Percentiles rank a stretch among this genome's conserved stretches.
Evolutionary conservation across 345 rosid genomes (phyloP).

Genomic region (Combretum micranthum): DNA sequence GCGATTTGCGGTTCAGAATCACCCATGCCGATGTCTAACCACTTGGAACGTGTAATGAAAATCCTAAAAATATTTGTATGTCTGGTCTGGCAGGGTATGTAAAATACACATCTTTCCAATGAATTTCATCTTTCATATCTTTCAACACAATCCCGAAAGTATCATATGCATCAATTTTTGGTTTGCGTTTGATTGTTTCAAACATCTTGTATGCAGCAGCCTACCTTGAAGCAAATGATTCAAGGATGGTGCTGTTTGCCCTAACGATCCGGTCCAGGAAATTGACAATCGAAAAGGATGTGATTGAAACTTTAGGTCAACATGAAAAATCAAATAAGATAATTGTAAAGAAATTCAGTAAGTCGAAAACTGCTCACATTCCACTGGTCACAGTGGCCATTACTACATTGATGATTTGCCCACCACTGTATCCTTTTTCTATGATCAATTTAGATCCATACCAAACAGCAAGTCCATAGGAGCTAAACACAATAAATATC

Average conservation of each 20-base stretch:
- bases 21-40: too few relatives aligned
- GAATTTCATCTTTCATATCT: conserved; percentile 44
- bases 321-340: not conserved
- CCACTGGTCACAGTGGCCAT: conserved; percentile 65
- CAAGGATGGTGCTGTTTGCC: conserved; percentile 55
- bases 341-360: not conserved
- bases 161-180: conserved; percentile 48
- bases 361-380: conserved; percentile 38
- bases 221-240: conserved; percentile 60
- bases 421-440: conserved; percentile 63
- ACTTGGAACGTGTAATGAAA: conserved; percentile 40
- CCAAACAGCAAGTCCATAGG: conserved; percentile 67
- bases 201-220: conserved; percentile 77
- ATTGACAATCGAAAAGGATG: not conserved
- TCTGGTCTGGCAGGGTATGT: conserved; percentile 73
- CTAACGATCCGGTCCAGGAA: conserved; percentile 35
- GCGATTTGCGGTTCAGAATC: too few relatives aligned
- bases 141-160: conserved; percentile 34
- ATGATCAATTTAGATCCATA: conserved; percentile 61
- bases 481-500: conserved; percentile 33
- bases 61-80: conserved; percentile 52
- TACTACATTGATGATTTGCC: conserved; percentile 61
- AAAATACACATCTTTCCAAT: conserved; percentile 51
- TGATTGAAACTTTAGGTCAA: not conserved
- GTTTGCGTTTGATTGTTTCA: conserved; percentile 48